Evolutionary conservation across 164 flowering plant genomes (phyloP).

Genomic region (Vitis cinerea): DNA sequence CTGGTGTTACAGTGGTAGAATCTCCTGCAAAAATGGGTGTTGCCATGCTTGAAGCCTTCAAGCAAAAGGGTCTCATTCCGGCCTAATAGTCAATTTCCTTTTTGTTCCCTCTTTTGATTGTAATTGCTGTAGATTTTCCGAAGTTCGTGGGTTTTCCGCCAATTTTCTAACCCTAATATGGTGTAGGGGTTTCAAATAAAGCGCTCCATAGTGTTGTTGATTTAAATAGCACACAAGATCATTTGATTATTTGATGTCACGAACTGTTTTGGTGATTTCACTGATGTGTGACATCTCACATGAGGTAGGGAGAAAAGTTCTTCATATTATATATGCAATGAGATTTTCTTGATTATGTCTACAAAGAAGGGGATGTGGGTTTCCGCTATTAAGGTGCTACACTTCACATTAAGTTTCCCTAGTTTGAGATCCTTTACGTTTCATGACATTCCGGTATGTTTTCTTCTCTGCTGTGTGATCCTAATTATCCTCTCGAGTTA

Average conservation of each 20-base stretch:
- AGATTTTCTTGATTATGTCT: too few relatives aligned
- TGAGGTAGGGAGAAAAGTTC: too few relatives aligned
- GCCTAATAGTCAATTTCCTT: neutral
- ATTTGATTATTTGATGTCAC: neutral
- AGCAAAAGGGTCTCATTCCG: slow-evolving; percentile 66
- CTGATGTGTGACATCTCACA: too few relatives aligned
- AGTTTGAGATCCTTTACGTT: too few relatives aligned
- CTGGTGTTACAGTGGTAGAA: slow-evolving; percentile 93
- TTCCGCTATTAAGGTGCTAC: too few relatives aligned
- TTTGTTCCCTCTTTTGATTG: neutral
- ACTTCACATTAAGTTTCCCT: too few relatives aligned
- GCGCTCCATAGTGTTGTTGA: neutral
- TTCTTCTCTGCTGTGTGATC: too few relatives aligned
- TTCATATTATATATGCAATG: too few relatives aligned
- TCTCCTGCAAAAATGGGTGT: slow-evolving; percentile 93
- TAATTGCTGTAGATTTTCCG: neutral
- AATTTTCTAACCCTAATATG: neutral
- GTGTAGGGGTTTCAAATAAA: neutral
- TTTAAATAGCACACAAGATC: neutral
- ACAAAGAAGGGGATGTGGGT: too few relatives aligned
- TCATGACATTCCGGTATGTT: too few relatives aligned
- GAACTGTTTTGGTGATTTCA: too few relatives aligned
- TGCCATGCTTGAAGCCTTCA: slow-evolving; percentile 86
- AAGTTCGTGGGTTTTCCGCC: neutral
- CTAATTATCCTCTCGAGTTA: too few relatives aligned